phyloP scores from a whole-genome alignment of 164 flowering plant genomes.

The Kingdonia uniflora region DNA sequence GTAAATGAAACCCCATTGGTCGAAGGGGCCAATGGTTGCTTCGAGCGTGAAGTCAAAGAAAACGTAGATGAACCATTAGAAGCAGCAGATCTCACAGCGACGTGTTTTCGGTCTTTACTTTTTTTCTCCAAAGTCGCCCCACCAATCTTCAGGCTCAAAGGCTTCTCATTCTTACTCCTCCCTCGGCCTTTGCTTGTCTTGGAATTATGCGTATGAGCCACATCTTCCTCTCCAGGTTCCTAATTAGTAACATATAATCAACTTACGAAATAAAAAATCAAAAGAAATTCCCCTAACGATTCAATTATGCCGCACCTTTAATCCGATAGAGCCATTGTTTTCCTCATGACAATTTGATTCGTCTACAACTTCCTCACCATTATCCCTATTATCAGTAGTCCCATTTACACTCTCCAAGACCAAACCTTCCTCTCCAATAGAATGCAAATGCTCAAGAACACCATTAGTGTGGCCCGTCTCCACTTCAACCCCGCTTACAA shows the following conservation, averaged over 20 bases:
- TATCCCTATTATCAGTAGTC: constrained; percentile 7
- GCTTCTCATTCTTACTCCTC: constrained; percentile 38
- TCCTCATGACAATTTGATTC: constrained; percentile 14
- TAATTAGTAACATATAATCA: constrained; percentile 11
- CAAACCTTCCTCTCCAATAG: constrained; percentile 11
- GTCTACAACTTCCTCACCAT: constrained; percentile 14
- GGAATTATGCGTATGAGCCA: constrained; percentile 13
- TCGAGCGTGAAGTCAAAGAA: constrained; percentile 20
- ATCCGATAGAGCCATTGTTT: constrained; percentile 17
- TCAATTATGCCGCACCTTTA: constrained; percentile 22
- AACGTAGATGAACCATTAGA: constrained; percentile 30
- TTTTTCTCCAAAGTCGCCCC: constrained; percentile 24
- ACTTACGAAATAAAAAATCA: not conserved
- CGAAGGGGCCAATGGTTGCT: constrained; percentile 16
- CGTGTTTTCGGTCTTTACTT: constrained; percentile 32
- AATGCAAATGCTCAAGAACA: constrained; percentile 16
- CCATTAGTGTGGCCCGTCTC: constrained; percentile 32
- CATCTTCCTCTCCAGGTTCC: constrained; percentile 30
- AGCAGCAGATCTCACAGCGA: constrained; percentile 16
- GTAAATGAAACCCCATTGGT: not conserved
- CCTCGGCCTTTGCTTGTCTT: constrained; percentile 26
- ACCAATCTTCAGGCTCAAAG: constrained; percentile 18
- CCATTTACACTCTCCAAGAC: constrained; percentile 17
- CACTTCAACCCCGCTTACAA: constrained; percentile 14
- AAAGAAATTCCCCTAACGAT: not conserved